Conservation (phyloP, 2,329 filamentous ascomycete species). For the Fusarium sp. region DNA sequence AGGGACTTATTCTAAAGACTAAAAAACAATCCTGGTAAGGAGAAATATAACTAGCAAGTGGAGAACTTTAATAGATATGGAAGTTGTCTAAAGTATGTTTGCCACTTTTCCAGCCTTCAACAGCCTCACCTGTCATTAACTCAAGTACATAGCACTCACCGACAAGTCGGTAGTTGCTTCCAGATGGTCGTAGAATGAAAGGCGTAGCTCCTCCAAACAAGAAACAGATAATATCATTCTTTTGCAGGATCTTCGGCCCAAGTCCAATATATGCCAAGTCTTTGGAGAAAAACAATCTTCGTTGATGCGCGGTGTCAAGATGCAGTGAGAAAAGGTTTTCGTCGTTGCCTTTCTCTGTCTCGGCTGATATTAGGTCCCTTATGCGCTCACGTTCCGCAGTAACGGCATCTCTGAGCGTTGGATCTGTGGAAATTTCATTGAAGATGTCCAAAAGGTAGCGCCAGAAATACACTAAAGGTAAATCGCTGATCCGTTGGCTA, state of each 20-base stretch:
- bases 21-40: too few species aligned
- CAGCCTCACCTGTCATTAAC: not conserved
- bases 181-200: not conserved
- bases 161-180: not conserved
- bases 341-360: accelerated
- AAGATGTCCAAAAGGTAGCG: not conserved
- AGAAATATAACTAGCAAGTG: not conserved
- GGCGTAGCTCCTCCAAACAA: not conserved
- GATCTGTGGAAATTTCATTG: not conserved
- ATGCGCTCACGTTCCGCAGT: not conserved
- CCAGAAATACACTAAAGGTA: not conserved
- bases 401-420: not conserved
- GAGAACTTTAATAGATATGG: accelerated
- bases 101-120: accelerated
- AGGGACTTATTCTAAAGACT: too few species aligned
- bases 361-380: accelerated
- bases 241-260: accelerated
- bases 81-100: accelerated
- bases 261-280: not conserved
- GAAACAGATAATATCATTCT: not conserved
- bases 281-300: not conserved
- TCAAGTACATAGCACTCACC: not conserved
- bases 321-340: not conserved
- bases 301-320: not conserved
- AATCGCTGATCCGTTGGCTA: not conserved